A percentile compares a stretch with the other conserved stretches of the same genome.
These are phyloP conservation scores for Amoeboaphelidium protococcarum DNA, from an alignment of 371 early-diverging fungal species.

Conservation along the genomic window DNA sequence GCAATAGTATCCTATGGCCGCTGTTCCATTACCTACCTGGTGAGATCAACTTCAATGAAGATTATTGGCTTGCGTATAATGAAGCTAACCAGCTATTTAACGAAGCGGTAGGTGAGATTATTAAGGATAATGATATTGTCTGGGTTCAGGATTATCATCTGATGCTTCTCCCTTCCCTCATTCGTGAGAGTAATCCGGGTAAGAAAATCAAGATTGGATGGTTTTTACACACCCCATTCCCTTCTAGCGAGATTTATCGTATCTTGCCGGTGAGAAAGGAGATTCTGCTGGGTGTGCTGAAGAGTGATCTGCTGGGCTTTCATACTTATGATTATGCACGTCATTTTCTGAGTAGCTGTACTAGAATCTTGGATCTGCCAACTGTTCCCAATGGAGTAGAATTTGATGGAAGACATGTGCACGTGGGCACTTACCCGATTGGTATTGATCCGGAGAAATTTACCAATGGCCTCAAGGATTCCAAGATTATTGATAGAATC, in stretches of 20 bases:
- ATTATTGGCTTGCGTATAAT: constrained; percentile 86
- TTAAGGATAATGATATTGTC: constrained; percentile 77
- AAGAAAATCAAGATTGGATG: constrained; percentile 75
- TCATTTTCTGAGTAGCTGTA: constrained; percentile 89
- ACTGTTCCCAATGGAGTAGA: constrained; percentile 80
- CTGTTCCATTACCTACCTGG: constrained; percentile 95
- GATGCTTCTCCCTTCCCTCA: constrained; percentile 77
- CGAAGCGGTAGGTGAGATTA: constrained; percentile 43
- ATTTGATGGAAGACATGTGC: constrained; percentile 54
- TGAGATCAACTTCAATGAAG: constrained; percentile 73
- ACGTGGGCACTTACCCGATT: constrained; percentile 95
- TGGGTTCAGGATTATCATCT: constrained; percentile 99
- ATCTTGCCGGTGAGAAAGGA: constrained; percentile 72
- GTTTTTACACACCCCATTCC: constrained; percentile 98
- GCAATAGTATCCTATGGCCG: constrained; percentile 84
- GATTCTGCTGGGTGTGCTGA: constrained; percentile 68
- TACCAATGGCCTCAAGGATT: constrained; percentile 34
- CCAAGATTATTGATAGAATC: constrained; percentile 41
- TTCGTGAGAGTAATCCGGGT: constrained; percentile 27
- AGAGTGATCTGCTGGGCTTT: constrained; percentile 82
- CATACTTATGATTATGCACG: constrained; percentile 98
- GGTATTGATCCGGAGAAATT: constrained; percentile 97
- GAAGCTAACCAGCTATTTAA: constrained; percentile 74
- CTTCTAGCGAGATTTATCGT: constrained; percentile 76
- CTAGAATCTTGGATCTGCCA: constrained; percentile 66